Conservation (phyloP, 106 monocot species). For the Hemerocallis citrina region DNA sequence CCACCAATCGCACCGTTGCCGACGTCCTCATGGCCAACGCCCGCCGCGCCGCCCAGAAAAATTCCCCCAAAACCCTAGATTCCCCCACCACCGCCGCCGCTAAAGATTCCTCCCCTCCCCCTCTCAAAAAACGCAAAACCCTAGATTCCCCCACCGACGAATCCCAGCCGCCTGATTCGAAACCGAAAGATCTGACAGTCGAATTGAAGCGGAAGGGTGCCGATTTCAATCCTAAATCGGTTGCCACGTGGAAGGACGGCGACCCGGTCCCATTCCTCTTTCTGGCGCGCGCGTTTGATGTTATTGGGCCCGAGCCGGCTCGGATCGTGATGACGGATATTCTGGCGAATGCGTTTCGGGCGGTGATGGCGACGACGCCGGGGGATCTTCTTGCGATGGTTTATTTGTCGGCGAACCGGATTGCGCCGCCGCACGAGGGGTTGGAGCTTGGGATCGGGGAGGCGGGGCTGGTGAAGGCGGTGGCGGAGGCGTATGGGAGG, state of each 20-base stretch:
- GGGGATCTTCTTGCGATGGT: constrained; percentile 66
- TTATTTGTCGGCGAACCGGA: constrained; percentile 74
- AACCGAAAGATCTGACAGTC: constrained; percentile 10
- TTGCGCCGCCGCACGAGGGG: constrained; percentile 84
- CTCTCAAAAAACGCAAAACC: constrained; percentile 36
- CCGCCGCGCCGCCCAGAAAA: constrained; percentile 59
- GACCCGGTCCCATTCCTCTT: constrained; percentile 87
- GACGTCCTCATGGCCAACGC: constrained; percentile 87
- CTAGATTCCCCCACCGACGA: constrained; percentile 3
- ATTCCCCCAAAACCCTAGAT: constrained; percentile 6
- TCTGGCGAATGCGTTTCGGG: constrained; percentile 76
- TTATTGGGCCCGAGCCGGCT: constrained; percentile 72
- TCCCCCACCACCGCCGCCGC: constrained; percentile 4
- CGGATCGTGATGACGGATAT: constrained; percentile 85
- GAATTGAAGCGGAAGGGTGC: constrained; percentile 65
- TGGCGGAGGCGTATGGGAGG: constrained; percentile 86
- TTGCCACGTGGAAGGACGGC: constrained; percentile 62
- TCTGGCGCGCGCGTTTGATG: constrained; percentile 64
- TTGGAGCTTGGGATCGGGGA: constrained; percentile 97
- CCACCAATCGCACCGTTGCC: constrained; percentile 40
- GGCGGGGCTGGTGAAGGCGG: constrained; percentile 55
- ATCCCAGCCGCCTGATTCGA: constrained; percentile 2
- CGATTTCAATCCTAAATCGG: constrained; percentile 53
- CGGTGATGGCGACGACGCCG: constrained; percentile 74
- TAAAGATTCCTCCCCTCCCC: constrained; percentile 5